Base-by-base conservation (phyloP, 345 rosid genomes). In the Populus davidiana region DNA sequence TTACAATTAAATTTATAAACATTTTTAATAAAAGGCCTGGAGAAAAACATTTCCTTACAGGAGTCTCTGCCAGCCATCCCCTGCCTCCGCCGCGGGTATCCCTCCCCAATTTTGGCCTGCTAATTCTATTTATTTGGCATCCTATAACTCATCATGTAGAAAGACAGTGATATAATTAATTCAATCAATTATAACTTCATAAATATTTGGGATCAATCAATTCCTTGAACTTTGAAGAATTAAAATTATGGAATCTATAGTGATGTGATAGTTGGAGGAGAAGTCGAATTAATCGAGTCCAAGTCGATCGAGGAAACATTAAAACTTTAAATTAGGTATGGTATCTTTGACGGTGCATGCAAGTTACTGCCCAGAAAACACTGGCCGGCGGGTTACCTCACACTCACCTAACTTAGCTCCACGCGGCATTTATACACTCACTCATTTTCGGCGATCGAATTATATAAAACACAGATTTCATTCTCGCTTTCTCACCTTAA, bases 321-420 rank as follows among this genome's bases (percentile, higher is more conserved):
- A 59, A 59, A 33, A 2, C 17, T 18, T 18, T 2, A 50, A 18
- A 41, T 18, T 31, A 50, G n/a, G 66, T 56, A n/a, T 38, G 21
- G 56, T 23, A 2, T 31, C 16, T 23, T 17, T 16, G 85, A 18
- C 77, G 25, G 79, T 43, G 68, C 62, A 9, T 59, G 78, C 20
- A 64, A 76, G 56, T 33, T 33, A 33, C 36, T 33, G 36, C 64
- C 29, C 41, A 59, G 82, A 81, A 6, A 82, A 75, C 5, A 61
- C 47, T 85, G 88, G 85, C 90, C 88, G 88, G 90, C 88, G 75
- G 81, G 79, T 73, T 65, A 74, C 41, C 63, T 14, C 75, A 29
- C 70, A 33, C 74, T 23, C 23, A 82, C 86, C 88, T 50, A 81
- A 76, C 79, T 70, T 47, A 6, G 39, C 2, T 38, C 87, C 87